These are phyloP conservation scores for Luzula sylvatica DNA, from an alignment of 176 grass and related monocot species.

Conservation along the genomic window DNA sequence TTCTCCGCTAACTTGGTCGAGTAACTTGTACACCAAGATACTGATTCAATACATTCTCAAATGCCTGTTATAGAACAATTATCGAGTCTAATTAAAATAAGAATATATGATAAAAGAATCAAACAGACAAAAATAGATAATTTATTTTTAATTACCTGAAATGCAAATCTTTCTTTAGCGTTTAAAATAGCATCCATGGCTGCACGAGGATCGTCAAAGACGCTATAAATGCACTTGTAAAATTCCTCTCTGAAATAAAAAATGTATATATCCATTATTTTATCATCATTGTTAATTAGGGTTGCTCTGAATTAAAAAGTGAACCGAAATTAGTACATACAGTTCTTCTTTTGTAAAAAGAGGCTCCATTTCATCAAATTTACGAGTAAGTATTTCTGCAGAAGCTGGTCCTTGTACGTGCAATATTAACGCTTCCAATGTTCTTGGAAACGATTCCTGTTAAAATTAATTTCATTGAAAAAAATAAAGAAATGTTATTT, in stretches of 20 bases:
- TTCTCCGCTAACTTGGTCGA: slow-evolving; percentile 22
- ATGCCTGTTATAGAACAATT: slow-evolving; percentile 38
- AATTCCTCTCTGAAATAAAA: slow-evolving; percentile 41
- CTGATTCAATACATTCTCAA: slow-evolving; percentile 55
- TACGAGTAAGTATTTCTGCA: slow-evolving; percentile 92
- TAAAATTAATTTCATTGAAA: slow-evolving; percentile 8
- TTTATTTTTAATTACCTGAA: slow-evolving; percentile 44
- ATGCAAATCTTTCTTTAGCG: slow-evolving; percentile 72
- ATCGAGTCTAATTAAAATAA: background rate
- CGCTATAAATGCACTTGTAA: slow-evolving; percentile 69
- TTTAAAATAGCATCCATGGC: slow-evolving; percentile 78
- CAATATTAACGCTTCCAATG: slow-evolving; percentile 67
- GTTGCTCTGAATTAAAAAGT: slow-evolving; percentile 5
- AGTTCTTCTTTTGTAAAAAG: slow-evolving; percentile 65
- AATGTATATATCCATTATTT: background rate
- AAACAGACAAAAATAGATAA: background rate
- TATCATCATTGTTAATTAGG: background rate
- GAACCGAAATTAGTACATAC: no score
- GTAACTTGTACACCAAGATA: slow-evolving; percentile 53
- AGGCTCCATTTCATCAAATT: slow-evolving; percentile 86
- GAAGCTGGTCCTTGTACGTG: slow-evolving; percentile 64
- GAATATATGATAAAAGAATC: background rate
- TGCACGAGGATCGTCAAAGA: slow-evolving; percentile 74
- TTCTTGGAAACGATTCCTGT: slow-evolving; percentile 81
- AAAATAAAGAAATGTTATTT: background rate